Evolutionary conservation across 306 rosid species (phyloP).

Genomic region (Glycine tomentella): DNA sequence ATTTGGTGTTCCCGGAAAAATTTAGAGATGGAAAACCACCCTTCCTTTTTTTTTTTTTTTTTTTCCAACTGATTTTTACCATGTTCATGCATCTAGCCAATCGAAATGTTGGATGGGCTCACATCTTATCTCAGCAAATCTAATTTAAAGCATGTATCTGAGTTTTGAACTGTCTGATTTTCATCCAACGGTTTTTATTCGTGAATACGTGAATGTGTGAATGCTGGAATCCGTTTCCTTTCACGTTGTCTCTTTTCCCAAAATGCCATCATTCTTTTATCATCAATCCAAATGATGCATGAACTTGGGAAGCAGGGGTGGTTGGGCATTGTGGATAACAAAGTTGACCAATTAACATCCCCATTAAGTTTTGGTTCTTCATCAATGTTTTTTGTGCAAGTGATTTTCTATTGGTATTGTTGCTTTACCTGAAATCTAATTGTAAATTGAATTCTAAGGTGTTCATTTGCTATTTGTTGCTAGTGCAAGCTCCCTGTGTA

Average conservation of each 20-base stretch:
- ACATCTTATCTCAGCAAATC: neutral
- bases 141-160: neutral
- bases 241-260: neutral
- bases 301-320: conserved; percentile 10
- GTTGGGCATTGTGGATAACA: conserved; percentile 27
- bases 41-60: neutral
- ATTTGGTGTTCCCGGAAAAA: neutral
- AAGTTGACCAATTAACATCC: neutral
- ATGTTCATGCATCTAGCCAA: neutral
- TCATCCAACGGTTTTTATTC: neutral
- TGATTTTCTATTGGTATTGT: conserved; percentile 15
- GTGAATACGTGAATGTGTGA: neutral
- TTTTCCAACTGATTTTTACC: neutral
- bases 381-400: neutral
- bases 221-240: neutral
- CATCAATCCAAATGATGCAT: conserved; percentile 1
- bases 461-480: conserved; percentile 28
- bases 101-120: neutral
- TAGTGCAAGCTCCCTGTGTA: conserved; percentile 8
- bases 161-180: neutral
- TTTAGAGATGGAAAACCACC: neutral
- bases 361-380: neutral
- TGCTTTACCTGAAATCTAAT: conserved; percentile 20
- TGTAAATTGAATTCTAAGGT: neutral
- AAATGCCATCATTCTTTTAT: conserved; percentile 8